Percentiles rank a stretch among this genome's conserved stretches.
phyloP scores from a whole-genome alignment of 2,329 filamentous ascomycete genomes.

The Fusarium sp. region DNA sequence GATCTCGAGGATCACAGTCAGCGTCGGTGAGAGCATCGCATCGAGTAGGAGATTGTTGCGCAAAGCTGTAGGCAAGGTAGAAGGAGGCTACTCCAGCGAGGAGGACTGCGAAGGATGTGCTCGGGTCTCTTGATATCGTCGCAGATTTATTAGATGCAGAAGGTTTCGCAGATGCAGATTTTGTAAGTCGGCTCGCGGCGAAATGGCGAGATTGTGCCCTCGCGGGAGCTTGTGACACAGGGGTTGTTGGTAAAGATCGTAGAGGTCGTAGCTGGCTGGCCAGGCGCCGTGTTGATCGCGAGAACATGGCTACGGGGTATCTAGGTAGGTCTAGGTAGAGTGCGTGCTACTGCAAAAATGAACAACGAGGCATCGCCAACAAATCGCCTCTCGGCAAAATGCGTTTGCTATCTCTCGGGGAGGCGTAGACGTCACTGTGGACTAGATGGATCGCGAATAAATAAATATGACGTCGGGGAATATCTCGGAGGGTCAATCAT shows the following conservation, averaged over 20 bases:
- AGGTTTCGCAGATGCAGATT: slow-evolving; percentile 2
- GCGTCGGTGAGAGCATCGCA: slow-evolving; percentile 33
- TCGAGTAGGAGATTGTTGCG: slow-evolving; percentile 34
- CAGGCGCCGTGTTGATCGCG: slow-evolving; percentile 31
- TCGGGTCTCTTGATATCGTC: slow-evolving; percentile 15
- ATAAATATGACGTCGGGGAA: slow-evolving; percentile 37
- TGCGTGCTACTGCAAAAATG: neutral
- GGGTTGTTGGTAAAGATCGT: slow-evolving; percentile 15
- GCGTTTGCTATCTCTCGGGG: neutral
- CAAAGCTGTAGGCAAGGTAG: slow-evolving; percentile 36
- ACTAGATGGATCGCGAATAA: slow-evolving; percentile 10
- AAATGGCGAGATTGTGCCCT: slow-evolving; percentile 34
- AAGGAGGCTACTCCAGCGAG: slow-evolving; percentile 40
- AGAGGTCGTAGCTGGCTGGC: slow-evolving; percentile 24
- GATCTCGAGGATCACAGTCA: slow-evolving; percentile 53
- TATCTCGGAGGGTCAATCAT: slow-evolving; percentile 23
- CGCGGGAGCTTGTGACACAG: slow-evolving; percentile 15
- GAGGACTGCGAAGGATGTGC: slow-evolving; percentile 12
- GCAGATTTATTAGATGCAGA: neutral
- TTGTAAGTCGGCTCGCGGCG: slow-evolving; percentile 3
- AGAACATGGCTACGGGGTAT: slow-evolving; percentile 30
- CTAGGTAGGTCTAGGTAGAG: no score
- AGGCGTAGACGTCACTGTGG: slow-evolving; percentile 25
- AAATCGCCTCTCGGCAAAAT: neutral
- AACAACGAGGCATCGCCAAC: slow-evolving; percentile 26